Conservation (phyloP, 305 asterid genomes). For the Solanum aculeatissimum region DNA sequence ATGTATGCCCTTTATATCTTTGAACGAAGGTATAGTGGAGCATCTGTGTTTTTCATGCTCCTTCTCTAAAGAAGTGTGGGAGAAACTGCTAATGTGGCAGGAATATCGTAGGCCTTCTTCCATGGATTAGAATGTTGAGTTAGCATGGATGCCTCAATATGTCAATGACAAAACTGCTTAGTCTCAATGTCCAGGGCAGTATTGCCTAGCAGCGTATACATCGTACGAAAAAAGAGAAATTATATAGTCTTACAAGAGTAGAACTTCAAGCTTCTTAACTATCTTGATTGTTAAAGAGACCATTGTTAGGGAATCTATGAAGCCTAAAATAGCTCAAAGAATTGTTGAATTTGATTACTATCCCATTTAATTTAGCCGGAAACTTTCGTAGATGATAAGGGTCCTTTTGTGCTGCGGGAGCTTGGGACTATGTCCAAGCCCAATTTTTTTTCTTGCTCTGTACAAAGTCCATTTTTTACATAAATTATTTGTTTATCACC, state of each 20-base stretch:
- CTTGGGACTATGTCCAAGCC: not conserved
- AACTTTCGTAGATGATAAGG: not conserved
- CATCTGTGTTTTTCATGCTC: not conserved
- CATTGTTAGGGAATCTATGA: not conserved
- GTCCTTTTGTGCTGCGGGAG: not conserved
- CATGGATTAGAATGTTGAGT: not conserved
- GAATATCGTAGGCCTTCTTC: not conserved
- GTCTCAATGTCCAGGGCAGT: not conserved
- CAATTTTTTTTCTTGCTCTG: not conserved
- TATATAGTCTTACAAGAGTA: not conserved
- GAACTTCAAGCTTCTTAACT: not conserved
- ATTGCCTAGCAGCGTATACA: not conserved
- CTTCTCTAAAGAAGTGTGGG: not conserved
- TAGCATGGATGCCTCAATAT: not conserved
- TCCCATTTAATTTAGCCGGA: not conserved
- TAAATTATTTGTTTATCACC: not conserved
- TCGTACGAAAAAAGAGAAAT: not conserved
- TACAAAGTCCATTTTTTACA: not conserved
- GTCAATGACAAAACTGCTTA: not conserved
- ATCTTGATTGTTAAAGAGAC: too few relatives aligned
- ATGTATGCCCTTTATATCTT: not conserved
- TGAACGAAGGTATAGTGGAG: not conserved
- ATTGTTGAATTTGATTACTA: too few relatives aligned
- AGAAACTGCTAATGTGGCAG: not conserved
- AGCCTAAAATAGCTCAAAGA: not conserved